A percentile compares a stretch with the other conserved stretches of the same genome.
Evolutionary conservation across 257 asterid genomes (phyloP).

Genomic region (Marsdenia floribunda): DNA sequence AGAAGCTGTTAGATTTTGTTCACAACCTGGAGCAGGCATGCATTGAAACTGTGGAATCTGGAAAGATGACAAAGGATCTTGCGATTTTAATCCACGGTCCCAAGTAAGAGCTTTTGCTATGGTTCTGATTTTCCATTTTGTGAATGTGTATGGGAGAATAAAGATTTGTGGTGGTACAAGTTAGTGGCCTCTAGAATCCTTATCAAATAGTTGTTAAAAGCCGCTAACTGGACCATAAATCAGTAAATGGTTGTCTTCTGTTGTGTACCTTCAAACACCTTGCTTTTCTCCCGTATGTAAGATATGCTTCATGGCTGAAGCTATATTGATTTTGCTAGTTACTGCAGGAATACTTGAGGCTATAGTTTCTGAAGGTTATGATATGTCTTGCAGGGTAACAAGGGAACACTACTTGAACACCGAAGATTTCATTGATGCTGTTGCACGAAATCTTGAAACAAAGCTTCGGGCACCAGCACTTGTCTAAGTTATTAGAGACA

Average conservation of each 20-base stretch:
- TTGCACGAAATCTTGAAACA: conserved; percentile 52
- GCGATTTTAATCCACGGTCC: conserved; percentile 76
- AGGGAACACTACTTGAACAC: conserved; percentile 75
- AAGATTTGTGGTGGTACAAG: not conserved
- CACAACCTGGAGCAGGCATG: conserved; percentile 82
- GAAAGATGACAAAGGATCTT: conserved; percentile 94
- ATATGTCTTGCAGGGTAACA: conserved; percentile 54
- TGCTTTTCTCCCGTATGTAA: not conserved
- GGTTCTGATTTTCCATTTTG: not conserved
- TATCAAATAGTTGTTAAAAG: not conserved
- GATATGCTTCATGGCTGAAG: not conserved
- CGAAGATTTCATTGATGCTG: conserved; percentile 73
- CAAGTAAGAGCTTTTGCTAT: conserved; percentile 42
- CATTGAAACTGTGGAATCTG: conserved; percentile 75
- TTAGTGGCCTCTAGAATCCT: not conserved
- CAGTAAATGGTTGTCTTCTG: not conserved
- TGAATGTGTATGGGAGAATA: not conserved
- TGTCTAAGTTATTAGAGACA: conserved; percentile 22
- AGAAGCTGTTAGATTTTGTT: conserved; percentile 56
- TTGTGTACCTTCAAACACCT: not conserved
- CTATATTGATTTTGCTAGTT: not conserved
- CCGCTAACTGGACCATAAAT: not conserved
- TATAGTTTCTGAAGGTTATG: conserved; percentile 14
- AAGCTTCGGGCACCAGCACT: conserved; percentile 35
- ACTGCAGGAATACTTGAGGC: not conserved